These are phyloP conservation scores for Eleusine indica DNA, from an alignment of 176 grass and related monocot species.

Conservation along the genomic window DNA sequence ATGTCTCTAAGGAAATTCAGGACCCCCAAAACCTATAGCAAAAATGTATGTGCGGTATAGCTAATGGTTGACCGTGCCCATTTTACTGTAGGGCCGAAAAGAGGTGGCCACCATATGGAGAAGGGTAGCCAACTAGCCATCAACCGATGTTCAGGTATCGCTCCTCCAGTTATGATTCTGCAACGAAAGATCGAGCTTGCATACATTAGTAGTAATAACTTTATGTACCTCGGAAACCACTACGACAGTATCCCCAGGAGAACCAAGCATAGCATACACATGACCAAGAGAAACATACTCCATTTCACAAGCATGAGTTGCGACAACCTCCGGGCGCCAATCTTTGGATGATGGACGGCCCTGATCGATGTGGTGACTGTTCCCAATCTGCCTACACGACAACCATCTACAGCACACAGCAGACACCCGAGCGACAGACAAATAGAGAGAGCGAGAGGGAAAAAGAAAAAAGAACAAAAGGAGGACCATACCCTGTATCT, in stretches of 20 bases:
- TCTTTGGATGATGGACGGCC: background rate
- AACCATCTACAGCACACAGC: background rate
- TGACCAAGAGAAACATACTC: background rate
- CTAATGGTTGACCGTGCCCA: background rate
- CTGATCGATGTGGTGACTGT: background rate
- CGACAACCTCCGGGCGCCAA: background rate
- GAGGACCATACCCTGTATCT: slow-evolving; percentile 7
- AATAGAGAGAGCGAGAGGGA: background rate
- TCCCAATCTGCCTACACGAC: background rate
- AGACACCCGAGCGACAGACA: background rate
- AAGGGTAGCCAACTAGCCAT: no score
- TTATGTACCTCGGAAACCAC: no score
- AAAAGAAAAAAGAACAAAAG: background rate
- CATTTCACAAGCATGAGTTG: background rate
- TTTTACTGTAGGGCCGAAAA: background rate
- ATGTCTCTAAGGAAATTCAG: no score
- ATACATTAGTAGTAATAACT: no score
- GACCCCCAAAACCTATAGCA: background rate
- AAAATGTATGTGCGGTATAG: background rate
- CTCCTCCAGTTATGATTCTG: background rate
- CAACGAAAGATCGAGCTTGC: background rate
- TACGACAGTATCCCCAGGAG: no score
- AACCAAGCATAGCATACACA: background rate
- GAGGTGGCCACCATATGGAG: background rate
- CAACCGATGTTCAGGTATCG: background rate